phyloP scores from a whole-genome alignment of 2,329 filamentous ascomycete genomes.

The Fusarium clavum region DNA sequence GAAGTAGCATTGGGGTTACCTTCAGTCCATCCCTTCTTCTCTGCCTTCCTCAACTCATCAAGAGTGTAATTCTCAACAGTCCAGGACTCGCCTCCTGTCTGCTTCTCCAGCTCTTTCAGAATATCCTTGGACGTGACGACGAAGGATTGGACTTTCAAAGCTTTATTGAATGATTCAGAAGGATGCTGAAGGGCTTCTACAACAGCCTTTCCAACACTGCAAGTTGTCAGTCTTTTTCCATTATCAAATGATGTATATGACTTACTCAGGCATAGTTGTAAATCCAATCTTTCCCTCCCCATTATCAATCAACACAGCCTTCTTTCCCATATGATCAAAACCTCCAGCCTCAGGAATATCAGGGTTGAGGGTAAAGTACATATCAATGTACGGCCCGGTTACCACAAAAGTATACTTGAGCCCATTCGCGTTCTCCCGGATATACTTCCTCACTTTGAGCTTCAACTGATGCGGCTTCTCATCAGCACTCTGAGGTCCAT shows the following conservation, averaged over 20 bases:
- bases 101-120: slow-evolving; percentile 74
- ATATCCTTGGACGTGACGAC: slow-evolving; percentile 72
- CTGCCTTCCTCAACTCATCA: slow-evolving; percentile 64
- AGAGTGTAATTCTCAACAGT: slow-evolving; percentile 55
- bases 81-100: slow-evolving; percentile 66
- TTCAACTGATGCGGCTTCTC: slow-evolving; percentile 79
- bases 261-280: slow-evolving; percentile 78
- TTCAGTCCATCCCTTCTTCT: slow-evolving; percentile 69
- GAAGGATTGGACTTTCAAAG: slow-evolving; percentile 77
- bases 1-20: slow-evolving; percentile 63
- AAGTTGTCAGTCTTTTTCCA: neutral
- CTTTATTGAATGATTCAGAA: slow-evolving; percentile 62
- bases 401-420: slow-evolving; percentile 75
- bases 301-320: slow-evolving; percentile 70
- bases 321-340: slow-evolving; percentile 68
- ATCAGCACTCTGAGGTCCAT: slow-evolving; percentile 64
- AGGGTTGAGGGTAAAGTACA: slow-evolving; percentile 63
- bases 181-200: slow-evolving; percentile 71
- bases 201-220: slow-evolving; percentile 73
- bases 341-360: slow-evolving; percentile 57
- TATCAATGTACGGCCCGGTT: slow-evolving; percentile 75
- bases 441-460: slow-evolving; percentile 72
- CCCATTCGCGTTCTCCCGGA: slow-evolving; percentile 63
- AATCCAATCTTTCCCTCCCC: slow-evolving; percentile 73
- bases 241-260: slow-evolving; percentile 14